Percentiles rank a stretch among this genome's conserved stretches.
These are phyloP conservation scores for Coniella lustricola DNA, from an alignment of 2,329 filamentous ascomycete genomes.

Conservation along the genomic window DNA sequence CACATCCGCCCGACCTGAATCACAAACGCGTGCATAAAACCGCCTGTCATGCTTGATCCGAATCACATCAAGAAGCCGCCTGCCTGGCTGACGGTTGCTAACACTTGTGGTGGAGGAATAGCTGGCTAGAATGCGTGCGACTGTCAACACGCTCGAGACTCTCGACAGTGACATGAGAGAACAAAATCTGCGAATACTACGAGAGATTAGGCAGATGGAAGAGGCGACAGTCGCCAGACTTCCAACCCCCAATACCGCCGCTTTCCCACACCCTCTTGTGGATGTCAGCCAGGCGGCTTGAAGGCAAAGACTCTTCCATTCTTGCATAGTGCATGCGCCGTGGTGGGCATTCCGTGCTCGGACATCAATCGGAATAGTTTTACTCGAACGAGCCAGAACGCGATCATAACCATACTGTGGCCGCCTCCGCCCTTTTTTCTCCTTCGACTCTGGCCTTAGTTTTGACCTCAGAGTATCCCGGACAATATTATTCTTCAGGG, in stretches of 20 bases:
- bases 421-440: too few species aligned
- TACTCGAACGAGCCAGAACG: too few species aligned
- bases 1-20: slow-evolving; percentile 7
- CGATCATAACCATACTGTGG: too few species aligned
- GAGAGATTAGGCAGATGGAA: slow-evolving; percentile 14
- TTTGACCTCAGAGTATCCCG: too few species aligned
- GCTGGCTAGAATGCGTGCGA: slow-evolving; percentile 16
- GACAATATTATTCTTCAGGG: too few species aligned
- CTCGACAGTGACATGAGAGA: slow-evolving; percentile 16
- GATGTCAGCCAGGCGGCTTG: slow-evolving; percentile 13
- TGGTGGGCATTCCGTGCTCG: too few species aligned
- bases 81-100: slow-evolving; percentile 8
- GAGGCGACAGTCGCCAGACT: slow-evolving; percentile 12
- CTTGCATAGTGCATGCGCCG: too few species aligned
- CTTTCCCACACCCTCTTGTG: not conserved
- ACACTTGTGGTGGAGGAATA: slow-evolving; percentile 8
- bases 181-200: slow-evolving; percentile 13
- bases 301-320: too few species aligned
- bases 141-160: slow-evolving; percentile 12
- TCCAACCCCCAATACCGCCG: not conserved
- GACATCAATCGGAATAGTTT: too few species aligned
- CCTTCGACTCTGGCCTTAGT: too few species aligned
- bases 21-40: too few species aligned
- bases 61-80: not conserved
- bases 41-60: not conserved